Evolutionary conservation across 2,329 filamentous ascomycete species (phyloP), one percentile per base, ranked within the genome.

Genomic region (Diaporthe destruens): DNA sequence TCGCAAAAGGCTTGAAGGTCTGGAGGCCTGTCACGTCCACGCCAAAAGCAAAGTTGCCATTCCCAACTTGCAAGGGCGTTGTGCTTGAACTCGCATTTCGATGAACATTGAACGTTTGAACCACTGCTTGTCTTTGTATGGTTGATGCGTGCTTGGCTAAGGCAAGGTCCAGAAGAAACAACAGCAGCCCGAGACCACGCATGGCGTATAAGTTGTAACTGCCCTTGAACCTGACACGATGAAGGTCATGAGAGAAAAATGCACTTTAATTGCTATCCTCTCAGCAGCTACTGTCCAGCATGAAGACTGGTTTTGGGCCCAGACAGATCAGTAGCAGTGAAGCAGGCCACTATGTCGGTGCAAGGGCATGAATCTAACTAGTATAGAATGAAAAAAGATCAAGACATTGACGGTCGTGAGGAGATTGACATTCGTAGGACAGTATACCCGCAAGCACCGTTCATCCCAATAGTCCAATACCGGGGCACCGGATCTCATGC

Each of bases 51-150:
- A 86, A 85, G 76, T 87, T 85, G 20, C 85, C 85, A 74, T 86
- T 86, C 39, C 84, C 85, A 3, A 87, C 84, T 74, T 86, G 85
- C 49, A 90, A 79, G 0, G 88, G 88, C 12, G 88, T 89, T 25
- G 84, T 84, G 20, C 79, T 76, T 3, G 86, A 86, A 72, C 83
- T 87, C 53, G 80, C 81, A 78, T 84, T 87, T 23, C 87, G 84
- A 57, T 77, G 80, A 44, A 86, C 83, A 71, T 87, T 88, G 78
- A 86, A 87, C 11, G 77, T 77, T 69, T 77, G 80, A 32, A 85
- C 80, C 5, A 84, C 77, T 47, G 77, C 77, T 23, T 76, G 78
- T 59, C 82, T 79, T 47, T 79, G 76, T 71, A 83, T 81, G 3
- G 70, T 71, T 11, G 44, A 36, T 14, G 75, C 72, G 53, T 74